Evolutionary conservation across 805 yeast species (phyloP), one percentile per base, ranked within the genome.

Genomic region (Scheffersomyces ergatensis): DNA sequence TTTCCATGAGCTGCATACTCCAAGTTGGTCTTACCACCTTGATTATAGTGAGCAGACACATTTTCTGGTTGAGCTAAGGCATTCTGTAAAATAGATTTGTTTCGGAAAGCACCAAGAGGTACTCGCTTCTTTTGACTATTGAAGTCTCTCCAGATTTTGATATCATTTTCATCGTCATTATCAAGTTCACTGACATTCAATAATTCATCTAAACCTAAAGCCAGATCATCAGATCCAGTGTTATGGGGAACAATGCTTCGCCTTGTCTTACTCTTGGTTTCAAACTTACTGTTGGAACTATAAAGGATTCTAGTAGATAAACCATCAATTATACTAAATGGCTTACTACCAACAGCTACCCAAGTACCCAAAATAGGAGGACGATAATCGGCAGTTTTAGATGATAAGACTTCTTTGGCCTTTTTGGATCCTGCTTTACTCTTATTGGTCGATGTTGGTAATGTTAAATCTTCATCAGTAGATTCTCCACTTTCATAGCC

Each of bases 301-400:
- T 33, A 40, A 47, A 92, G 67, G 2, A 95, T 84, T 40, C 97
- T 75, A 0, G 98, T 93, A 0, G 96, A 83, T 23, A 88, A 74
- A 4, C 99, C 99, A 60, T 92, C 98, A 55, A 92, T 92, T 43
- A 92, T 89, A 17, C 97, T 95, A 61, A 86, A 89, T 1, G 96
- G 97, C 53, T 88, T 83, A 38, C 78, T 78, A 34, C 72, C 77
- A 38, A 83, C 78, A 5, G 95, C 83, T 26, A 85, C 82, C 95
- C 97, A 92, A 2, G 96, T 84, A 0, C 97, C 98, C 43, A 92
- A 70, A 20, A 87, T 78, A 2, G 99, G 99, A 4, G 98, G 97
- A 39, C 95, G 70, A 46, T 89, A 80, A 39, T 90, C 89, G 18
- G 87, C 85, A 5, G 85, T 82, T 37, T 89, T 84, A 1, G 95